A percentile compares a stretch with the other conserved stretches of the same genome.
phyloP scores from a whole-genome alignment of 2,329 filamentous ascomycete species.

The Graphilbum ipis-grandicollis region DNA sequence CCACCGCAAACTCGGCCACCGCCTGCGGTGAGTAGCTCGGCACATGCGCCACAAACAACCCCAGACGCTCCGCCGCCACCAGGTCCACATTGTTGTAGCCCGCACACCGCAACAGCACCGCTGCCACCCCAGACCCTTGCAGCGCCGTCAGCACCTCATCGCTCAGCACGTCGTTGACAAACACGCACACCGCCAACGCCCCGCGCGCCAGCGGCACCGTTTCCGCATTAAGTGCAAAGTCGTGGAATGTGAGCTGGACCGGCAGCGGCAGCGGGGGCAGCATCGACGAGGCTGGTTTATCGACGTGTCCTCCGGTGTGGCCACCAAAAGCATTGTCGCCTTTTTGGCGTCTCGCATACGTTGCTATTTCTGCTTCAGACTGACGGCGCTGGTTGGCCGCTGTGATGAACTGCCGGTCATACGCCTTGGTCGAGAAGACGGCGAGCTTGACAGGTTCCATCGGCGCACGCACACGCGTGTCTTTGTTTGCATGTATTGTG shows the following conservation, averaged over 20 bases:
- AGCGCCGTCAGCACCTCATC: conserved; percentile 33
- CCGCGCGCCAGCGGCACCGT: conserved; percentile 36
- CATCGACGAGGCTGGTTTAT: neutral
- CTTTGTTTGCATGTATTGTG: no score
- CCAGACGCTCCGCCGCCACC: conserved; percentile 30
- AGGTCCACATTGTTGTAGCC: conserved; percentile 54
- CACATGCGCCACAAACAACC: conserved; percentile 47
- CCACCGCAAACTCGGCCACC: conserved; percentile 53
- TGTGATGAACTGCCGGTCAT: conserved; percentile 39
- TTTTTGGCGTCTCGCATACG: no score
- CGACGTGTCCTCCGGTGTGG: neutral
- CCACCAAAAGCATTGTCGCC: neutral
- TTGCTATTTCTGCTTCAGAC: no score
- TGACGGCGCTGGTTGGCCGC: conserved; percentile 20
- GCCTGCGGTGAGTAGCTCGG: conserved; percentile 53
- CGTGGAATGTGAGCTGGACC: conserved; percentile 36
- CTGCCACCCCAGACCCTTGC: conserved; percentile 29
- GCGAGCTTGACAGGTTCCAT: conserved; percentile 33
- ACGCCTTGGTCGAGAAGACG: conserved; percentile 47
- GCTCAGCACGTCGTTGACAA: conserved; percentile 46
- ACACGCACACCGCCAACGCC: conserved; percentile 44
- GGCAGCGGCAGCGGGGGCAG: no score
- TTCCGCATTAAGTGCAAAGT: conserved; percentile 35
- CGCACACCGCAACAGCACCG: conserved; percentile 48
- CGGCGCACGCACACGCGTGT: no score